Base-by-base conservation (phyloP, 2,329 filamentous ascomycete genomes). In the Colletotrichum agaves region DNA sequence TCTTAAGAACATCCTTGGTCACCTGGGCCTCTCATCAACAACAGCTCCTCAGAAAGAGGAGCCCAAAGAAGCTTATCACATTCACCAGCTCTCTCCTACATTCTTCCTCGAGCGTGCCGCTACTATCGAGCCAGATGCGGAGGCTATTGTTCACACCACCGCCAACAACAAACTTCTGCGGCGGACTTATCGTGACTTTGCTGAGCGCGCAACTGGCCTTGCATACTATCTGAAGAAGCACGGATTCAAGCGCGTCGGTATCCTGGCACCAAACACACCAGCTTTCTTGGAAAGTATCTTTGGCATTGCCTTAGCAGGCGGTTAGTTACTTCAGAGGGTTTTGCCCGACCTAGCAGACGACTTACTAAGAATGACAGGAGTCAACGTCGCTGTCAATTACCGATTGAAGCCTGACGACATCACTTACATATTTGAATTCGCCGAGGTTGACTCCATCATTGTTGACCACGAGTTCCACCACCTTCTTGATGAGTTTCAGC, bases 231-330 rank as follows among this genome's bases (percentile, higher is more conserved):
- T 99, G 63, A 87, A 87, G 72, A 93, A 92, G 77, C 88, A 92
- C 75, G 85, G 87, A 4, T 89, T 88, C 74, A 91, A 88, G 74
- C 87, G 92, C 67, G 91, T 98, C 5, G 96, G 96, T 6, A 90
- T 99, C 53, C 84, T 99, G 11, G 90, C 90, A 8, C 93, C 96
- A 3, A 99, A 99, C 77, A 99, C 96, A 1, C 96, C 96, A 0
- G 94, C 94, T 0, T 98, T 98, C 74, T 84, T 99, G 31, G 95
- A 98, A 80, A 88, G 90, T 6, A 93, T 97, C 69, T 99, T 93
- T 75, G 96, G 92, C 2, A 91, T 98, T 72, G 90, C 90, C 1
- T 94, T 92, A 1, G 92, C 92, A 0, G 93, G 93, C 0, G 93
- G 58, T 61, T 12, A 33, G 58, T 61, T 19, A 15, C 15, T 31